Base-by-base conservation (phyloP, 1,284 basidiomycete species). In the Melanopsichium pennsylvanicum region DNA sequence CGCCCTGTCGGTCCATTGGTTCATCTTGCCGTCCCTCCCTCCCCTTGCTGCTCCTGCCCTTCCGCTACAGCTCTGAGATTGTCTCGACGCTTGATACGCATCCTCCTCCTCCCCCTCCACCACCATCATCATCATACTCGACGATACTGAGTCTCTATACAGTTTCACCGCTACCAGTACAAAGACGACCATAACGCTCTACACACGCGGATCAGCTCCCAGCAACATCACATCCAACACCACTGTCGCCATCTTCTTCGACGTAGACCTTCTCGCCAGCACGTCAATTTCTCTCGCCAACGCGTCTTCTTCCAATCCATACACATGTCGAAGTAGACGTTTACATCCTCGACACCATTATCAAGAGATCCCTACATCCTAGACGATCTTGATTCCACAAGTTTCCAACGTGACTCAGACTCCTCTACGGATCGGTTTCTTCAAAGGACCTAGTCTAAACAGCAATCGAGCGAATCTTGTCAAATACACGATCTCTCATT, bases 401-500 rank as follows among this genome's bases (percentile, higher is more conserved):
- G n/a, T n/a, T 32, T 4, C 31, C 11, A 25, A 26, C 10, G 8
- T 38, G 38, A 41, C 47, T 49, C 47, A 26, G 38, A 34, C 29
- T 29, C 22, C 11, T 35, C 41, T 21, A 13, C n/a, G n/a, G n/a
- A n/a, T n/a, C n/a, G n/a, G n/a, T n/a, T n/a, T n/a, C n/a, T n/a
- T n/a, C n/a, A n/a, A n/a, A n/a, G n/a, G n/a, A n/a, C n/a, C 15
- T 31, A 37, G 15, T 8, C 27, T 36, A 22, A 27, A 16, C 18
- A 50, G 36, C 46, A 26, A 37, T 45, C 36, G 36, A 41, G 29
- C 41, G 36, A 50, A 31, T 47, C 36, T 45, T 67, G 64, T 39
- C 52, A 36, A n/a, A 68, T 68, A 68, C 58, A 68, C 58, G 54
- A 26, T 48, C 48, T 61, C 64, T 39, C 48, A 45, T 38, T 39